phyloP scores from a whole-genome alignment of 2,329 filamentous ascomycete species.

The Colletotrichum sublineola region DNA sequence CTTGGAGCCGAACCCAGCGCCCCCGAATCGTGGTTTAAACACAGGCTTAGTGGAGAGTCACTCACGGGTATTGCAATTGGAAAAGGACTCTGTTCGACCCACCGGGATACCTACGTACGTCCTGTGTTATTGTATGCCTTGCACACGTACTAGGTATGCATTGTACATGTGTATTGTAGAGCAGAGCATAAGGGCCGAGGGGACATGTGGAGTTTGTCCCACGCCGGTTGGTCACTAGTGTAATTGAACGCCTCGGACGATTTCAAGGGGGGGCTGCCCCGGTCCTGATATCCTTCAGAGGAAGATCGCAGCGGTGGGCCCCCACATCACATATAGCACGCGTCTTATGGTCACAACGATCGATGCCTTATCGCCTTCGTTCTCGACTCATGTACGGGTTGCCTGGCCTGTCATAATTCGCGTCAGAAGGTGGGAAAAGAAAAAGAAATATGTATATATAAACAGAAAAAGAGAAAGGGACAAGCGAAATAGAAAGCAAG shows the following conservation, averaged over 20 bases:
- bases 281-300: background rate
- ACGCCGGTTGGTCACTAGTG: background rate
- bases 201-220: conserved; percentile 37
- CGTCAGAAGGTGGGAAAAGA: background rate
- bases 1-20: background rate
- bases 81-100: too few species aligned
- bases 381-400: background rate
- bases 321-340: too few species aligned
- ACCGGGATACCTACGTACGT: too few species aligned
- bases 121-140: too few species aligned
- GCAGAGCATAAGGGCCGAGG: background rate
- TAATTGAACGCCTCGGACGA: background rate
- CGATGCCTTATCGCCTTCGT: background rate
- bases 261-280: background rate
- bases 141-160: too few species aligned
- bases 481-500: too few species aligned
- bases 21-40: background rate
- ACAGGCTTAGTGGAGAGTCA: background rate
- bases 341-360: background rate
- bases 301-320: background rate
- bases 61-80: too few species aligned
- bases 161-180: background rate
- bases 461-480: too few species aligned
- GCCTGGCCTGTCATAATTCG: background rate
- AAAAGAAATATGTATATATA: background rate